Percentiles rank a stretch among this genome's conserved stretches.
Evolutionary conservation across 2,329 filamentous ascomycete genomes (phyloP).

Genomic region (Alternaria alternata): DNA sequence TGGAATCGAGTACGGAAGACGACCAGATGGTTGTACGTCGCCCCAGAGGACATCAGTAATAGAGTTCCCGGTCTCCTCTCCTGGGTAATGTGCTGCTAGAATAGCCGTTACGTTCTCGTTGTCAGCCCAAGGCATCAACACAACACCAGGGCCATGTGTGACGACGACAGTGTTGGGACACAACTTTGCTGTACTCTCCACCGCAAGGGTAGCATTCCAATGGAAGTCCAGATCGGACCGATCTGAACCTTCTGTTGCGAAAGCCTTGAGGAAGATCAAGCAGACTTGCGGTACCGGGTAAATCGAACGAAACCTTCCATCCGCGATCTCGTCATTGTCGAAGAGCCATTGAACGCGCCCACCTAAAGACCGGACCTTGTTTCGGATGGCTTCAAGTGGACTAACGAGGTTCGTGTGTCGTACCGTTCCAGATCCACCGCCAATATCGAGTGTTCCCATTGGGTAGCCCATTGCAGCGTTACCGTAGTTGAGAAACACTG

Average conservation of each 20-base stretch:
- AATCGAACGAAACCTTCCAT: slow-evolving; percentile 30
- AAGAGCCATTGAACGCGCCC: slow-evolving; percentile 58
- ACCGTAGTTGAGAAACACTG: slow-evolving; percentile 19
- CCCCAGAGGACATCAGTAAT: slow-evolving; percentile 69
- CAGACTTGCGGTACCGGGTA: slow-evolving; percentile 54
- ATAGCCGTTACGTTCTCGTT: slow-evolving; percentile 54
- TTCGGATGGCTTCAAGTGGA: slow-evolving; percentile 54
- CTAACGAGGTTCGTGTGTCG: slow-evolving; percentile 51
- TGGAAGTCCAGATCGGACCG: slow-evolving; percentile 50
- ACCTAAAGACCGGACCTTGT: slow-evolving; percentile 30
- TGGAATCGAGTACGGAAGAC: slow-evolving; percentile 85
- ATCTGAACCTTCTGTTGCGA: slow-evolving; percentile 56
- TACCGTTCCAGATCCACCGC: slow-evolving; percentile 54
- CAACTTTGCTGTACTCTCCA: slow-evolving; percentile 52
- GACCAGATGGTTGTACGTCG: slow-evolving; percentile 76
- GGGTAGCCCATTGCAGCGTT: slow-evolving; percentile 37
- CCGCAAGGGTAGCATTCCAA: slow-evolving; percentile 52
- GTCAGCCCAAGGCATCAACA: slow-evolving; percentile 51
- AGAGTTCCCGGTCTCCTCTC: slow-evolving; percentile 51
- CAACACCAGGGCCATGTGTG: slow-evolving; percentile 51
- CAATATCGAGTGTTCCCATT: slow-evolving; percentile 54
- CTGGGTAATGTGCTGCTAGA: slow-evolving; percentile 51
- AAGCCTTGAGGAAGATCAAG: slow-evolving; percentile 66
- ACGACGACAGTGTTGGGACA: slow-evolving; percentile 63
- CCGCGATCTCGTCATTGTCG: slow-evolving; percentile 48